phyloP scores from a whole-genome alignment of 73 alveolate genomes.

The Diophrys appendiculata region DNA sequence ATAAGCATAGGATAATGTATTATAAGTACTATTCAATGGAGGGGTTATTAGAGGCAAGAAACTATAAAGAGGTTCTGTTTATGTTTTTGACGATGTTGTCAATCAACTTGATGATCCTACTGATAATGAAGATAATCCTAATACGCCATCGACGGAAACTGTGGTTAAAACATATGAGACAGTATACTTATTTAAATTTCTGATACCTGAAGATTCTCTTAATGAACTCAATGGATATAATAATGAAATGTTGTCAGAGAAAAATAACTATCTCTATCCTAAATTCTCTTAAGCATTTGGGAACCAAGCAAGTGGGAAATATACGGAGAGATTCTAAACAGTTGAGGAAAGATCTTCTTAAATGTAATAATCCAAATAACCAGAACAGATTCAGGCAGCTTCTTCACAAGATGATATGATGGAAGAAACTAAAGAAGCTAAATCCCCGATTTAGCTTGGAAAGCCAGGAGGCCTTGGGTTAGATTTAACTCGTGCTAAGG shows the following conservation, averaged over 20 bases:
- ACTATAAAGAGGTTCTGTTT: slow-evolving; percentile 74
- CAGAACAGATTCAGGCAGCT: too few relatives aligned
- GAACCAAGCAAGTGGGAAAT: neutral
- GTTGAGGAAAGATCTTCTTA: neutral
- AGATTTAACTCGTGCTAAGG: slow-evolving; percentile 61
- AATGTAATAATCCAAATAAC: neutral
- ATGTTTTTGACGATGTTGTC: slow-evolving; percentile 49
- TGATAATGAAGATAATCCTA: slow-evolving; percentile 39
- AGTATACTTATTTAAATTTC: slow-evolving; percentile 86
- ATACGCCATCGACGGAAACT: slow-evolving; percentile 75
- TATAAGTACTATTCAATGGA: slow-evolving; percentile 81
- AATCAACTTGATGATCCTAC: slow-evolving; percentile 13
- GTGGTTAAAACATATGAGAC: slow-evolving; percentile 83
- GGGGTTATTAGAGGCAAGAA: slow-evolving; percentile 87
- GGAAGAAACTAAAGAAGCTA: neutral
- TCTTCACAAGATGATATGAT: too few relatives aligned
- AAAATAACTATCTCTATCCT: slow-evolving; percentile 14
- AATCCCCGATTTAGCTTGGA: neutral
- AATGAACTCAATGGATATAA: neutral
- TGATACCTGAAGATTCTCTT: slow-evolving; percentile 68
- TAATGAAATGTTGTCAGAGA: neutral
- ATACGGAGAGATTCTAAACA: neutral
- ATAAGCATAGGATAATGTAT: slow-evolving; percentile 67
- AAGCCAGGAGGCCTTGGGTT: slow-evolving; percentile 34
- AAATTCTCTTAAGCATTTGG: slow-evolving; percentile 7